These are phyloP conservation scores for Stephania cephalantha DNA, from an alignment of 164 flowering plant species.

Conservation along the genomic window DNA sequence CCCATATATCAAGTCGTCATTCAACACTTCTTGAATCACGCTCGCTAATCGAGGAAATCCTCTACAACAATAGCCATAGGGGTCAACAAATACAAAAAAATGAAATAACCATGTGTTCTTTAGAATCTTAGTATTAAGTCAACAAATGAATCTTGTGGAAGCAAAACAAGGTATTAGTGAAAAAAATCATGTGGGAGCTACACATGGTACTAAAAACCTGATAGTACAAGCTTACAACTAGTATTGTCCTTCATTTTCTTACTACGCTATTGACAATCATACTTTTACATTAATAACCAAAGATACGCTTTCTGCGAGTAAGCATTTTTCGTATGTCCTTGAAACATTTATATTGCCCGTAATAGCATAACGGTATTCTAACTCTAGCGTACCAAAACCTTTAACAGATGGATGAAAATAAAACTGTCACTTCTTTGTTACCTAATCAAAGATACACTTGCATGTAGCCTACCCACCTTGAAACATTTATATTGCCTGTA, in stretches of 20 bases:
- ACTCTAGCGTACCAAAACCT: neutral
- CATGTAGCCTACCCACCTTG: too few relatives aligned
- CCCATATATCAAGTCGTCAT: conserved; percentile 72
- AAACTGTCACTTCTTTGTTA: neutral
- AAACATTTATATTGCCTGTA: too few relatives aligned
- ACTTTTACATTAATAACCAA: neutral
- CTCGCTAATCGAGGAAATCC: conserved; percentile 35
- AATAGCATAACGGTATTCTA: neutral
- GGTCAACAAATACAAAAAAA: conserved; percentile 2
- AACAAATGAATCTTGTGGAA: neutral
- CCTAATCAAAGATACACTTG: too few relatives aligned
- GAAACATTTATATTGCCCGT: neutral
- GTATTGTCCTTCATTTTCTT: neutral
- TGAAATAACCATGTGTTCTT: neutral
- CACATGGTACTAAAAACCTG: too few relatives aligned
- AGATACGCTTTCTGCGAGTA: neutral
- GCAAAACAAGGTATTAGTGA: neutral
- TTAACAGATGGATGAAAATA: neutral
- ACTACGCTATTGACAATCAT: neutral
- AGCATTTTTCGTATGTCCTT: neutral
- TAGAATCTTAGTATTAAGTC: neutral
- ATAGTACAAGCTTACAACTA: too few relatives aligned
- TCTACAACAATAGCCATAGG: conserved; percentile 33
- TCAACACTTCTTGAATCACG: conserved; percentile 42
- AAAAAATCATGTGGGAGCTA: too few relatives aligned